A percentile compares a stretch with the other conserved stretches of the same genome.
Conservation (phyloP, 352 stramenopile genomes). For the Phytophthora ohioensis region DNA sequence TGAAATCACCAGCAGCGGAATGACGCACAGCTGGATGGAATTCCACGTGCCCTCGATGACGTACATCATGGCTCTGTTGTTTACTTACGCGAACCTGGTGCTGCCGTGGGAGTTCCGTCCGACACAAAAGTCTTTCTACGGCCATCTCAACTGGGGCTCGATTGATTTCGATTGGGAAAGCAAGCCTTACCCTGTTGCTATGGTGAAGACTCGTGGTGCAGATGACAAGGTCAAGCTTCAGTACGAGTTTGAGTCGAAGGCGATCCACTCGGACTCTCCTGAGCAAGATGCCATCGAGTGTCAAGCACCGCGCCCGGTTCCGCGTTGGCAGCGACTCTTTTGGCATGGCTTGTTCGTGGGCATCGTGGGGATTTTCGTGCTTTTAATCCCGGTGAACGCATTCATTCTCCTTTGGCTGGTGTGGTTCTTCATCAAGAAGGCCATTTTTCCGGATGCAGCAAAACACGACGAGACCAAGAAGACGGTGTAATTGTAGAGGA, state of each 20-base stretch:
- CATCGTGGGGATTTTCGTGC: constrained; percentile 49
- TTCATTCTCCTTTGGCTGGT: constrained; percentile 69
- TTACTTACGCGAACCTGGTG: constrained; percentile 77
- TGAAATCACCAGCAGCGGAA: constrained; percentile 92
- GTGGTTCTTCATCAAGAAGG: constrained; percentile 65
- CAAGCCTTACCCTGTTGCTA: constrained; percentile 59
- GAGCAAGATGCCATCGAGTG: constrained; percentile 58
- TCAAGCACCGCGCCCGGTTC: constrained; percentile 52
- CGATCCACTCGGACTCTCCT: constrained; percentile 50
- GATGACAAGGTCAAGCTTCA: constrained; percentile 79
- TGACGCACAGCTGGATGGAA: constrained; percentile 95
- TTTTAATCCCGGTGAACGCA: constrained; percentile 61
- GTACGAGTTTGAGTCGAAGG: constrained; percentile 60
- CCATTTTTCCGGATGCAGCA: constrained; percentile 8
- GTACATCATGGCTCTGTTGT: constrained; percentile 66
- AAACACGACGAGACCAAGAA: constrained; percentile 41
- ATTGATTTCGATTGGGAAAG: constrained; percentile 92
- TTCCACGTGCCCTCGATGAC: constrained; percentile 66
- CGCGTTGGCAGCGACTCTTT: constrained; percentile 41
- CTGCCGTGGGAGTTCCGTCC: constrained; percentile 85
- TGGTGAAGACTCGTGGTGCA: constrained; percentile 62
- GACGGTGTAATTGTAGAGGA: constrained; percentile 37
- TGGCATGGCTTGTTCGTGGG: constrained; percentile 54
- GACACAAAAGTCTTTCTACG: constrained; percentile 73
- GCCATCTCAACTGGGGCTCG: constrained; percentile 93